Percentiles rank a stretch among this genome's conserved stretches.
Evolutionary conservation across 805 yeast genomes (phyloP).

Genomic region (Schwanniomyces polymorphus): DNA sequence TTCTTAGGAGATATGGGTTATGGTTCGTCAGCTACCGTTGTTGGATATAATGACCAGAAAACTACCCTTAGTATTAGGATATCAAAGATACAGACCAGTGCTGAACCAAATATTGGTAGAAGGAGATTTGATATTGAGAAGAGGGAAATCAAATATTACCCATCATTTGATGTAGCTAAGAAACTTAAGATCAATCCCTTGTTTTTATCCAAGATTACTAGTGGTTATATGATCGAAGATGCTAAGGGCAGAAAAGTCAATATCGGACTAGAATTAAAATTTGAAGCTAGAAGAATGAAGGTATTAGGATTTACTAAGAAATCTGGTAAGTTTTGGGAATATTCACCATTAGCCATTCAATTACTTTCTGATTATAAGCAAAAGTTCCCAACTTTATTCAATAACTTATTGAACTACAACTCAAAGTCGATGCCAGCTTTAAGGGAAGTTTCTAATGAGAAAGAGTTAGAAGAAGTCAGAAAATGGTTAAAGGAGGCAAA

Average conservation of each 20-base stretch:
- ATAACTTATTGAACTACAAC: constrained; percentile 26
- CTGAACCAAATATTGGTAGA: constrained; percentile 69
- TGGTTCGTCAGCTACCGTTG: constrained; percentile 73
- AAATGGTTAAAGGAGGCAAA: constrained; percentile 53
- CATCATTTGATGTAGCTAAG: constrained; percentile 65
- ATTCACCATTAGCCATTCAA: constrained; percentile 68
- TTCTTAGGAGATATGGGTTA: constrained; percentile 86
- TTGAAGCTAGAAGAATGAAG: constrained; percentile 74
- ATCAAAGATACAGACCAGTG: constrained; percentile 32
- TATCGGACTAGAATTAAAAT: constrained; percentile 82
- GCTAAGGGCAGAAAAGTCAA: constrained; percentile 49
- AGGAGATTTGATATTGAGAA: constrained; percentile 59
- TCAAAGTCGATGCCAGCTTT: constrained; percentile 38
- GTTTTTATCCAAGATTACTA: constrained; percentile 74
- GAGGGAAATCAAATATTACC: constrained; percentile 55
- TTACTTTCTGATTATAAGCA: constrained; percentile 60
- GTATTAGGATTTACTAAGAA: constrained; percentile 85
- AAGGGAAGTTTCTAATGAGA: constrained; percentile 29
- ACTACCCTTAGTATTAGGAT: constrained; percentile 52
- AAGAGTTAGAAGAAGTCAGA: constrained; percentile 42
- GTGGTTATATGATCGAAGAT: constrained; percentile 63
- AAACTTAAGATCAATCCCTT: constrained; percentile 57
- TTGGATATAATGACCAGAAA: constrained; percentile 51
- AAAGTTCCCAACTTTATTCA: constrained; percentile 63
- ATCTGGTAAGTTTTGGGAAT: constrained; percentile 71